Conservation (phyloP, 805 yeast genomes). For the Pichia pseudocactophila region DNA sequence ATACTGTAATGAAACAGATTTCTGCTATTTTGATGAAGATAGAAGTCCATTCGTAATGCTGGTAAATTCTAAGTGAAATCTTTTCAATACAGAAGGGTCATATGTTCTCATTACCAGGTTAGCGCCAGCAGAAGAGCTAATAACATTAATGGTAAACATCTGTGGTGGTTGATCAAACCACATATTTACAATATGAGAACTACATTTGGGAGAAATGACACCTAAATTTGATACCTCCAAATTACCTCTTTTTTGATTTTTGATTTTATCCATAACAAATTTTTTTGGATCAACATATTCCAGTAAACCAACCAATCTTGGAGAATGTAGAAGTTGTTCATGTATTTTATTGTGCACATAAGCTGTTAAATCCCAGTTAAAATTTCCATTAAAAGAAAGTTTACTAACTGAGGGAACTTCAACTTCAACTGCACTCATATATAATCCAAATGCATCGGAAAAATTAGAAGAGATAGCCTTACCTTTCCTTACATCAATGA, state of each 20-base stretch:
- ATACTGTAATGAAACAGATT: too few species aligned
- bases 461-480: slow-evolving; percentile 3
- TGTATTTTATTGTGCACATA: slow-evolving; percentile 5
- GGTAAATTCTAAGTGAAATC: too few species aligned
- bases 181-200: background rate
- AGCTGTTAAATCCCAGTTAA: slow-evolving; percentile 7
- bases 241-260: slow-evolving; percentile 11
- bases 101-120: background rate
- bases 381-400: slow-evolving; percentile 1
- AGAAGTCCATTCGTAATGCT: too few species aligned
- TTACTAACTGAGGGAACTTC: slow-evolving; percentile 13
- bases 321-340: background rate
- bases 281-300: slow-evolving; percentile 4
- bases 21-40: background rate
- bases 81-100: too few species aligned
- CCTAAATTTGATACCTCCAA: slow-evolving; percentile 8
- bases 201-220: background rate
- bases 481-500: slow-evolving; percentile 1
- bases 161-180: slow-evolving; percentile 12
- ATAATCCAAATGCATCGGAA: slow-evolving; percentile 13
- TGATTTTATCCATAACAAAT: slow-evolving; percentile 2
- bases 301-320: slow-evolving; percentile 6
- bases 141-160: slow-evolving; percentile 6
- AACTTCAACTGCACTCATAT: slow-evolving; percentile 11
- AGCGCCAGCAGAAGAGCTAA: slow-evolving; percentile 7